phyloP scores from a whole-genome alignment of 495 filamentous ascomycete species.

The Talaromyces liani region DNA sequence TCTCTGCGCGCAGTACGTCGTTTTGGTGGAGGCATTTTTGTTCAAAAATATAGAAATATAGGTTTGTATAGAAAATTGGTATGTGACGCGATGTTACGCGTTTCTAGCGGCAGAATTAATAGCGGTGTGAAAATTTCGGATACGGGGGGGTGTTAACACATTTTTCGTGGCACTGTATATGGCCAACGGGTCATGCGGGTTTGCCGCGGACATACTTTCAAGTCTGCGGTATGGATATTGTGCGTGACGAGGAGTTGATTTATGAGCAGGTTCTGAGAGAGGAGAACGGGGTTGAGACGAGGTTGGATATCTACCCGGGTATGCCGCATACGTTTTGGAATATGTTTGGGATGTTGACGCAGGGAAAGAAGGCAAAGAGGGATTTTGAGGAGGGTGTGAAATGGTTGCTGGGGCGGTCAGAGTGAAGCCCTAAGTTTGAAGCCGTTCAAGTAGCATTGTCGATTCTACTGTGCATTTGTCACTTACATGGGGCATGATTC shows the following conservation, averaged over 20 bases:
- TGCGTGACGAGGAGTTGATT: conserved; percentile 25
- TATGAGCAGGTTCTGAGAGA: conserved; percentile 27
- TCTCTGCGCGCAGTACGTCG: no score
- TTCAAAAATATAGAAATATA: no score
- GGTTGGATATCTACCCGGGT: conserved; percentile 33
- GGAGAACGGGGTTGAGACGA: conserved; percentile 27
- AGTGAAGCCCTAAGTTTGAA: no score
- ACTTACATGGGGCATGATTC: no score
- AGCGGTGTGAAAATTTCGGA: no score
- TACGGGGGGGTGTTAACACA: no score
- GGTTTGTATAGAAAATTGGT: no score
- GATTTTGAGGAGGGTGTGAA: conserved; percentile 12
- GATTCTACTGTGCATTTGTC: no score
- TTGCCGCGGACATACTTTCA: conserved; percentile 34
- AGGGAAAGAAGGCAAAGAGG: conserved; percentile 9
- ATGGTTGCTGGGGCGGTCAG: conserved; percentile 18
- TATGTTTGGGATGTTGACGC: conserved; percentile 17
- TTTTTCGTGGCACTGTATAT: neutral
- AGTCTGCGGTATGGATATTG: conserved; percentile 27
- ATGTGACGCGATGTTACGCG: no score
- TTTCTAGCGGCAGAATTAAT: no score
- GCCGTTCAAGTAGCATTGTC: no score
- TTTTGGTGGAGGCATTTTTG: no score
- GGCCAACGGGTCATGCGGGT: conserved; percentile 5
- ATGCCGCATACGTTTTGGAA: conserved; percentile 33